Conservation (phyloP, 495 filamentous ascomycete genomes). For the Pyronema omphalodes region DNA sequence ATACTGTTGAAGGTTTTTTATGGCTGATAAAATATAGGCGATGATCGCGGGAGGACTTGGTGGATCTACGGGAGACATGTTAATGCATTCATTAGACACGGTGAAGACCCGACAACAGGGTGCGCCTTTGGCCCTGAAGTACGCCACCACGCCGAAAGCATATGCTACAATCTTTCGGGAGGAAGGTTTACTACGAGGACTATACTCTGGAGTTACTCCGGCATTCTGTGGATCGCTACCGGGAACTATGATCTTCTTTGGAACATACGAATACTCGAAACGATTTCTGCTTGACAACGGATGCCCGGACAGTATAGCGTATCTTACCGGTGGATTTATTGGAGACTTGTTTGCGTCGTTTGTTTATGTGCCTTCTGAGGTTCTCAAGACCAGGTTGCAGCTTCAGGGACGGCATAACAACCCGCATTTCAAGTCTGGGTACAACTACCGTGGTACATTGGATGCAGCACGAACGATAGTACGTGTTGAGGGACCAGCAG, state of each 20-base stretch:
- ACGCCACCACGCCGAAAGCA: slow-evolving; percentile 69
- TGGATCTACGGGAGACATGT: slow-evolving; percentile 81
- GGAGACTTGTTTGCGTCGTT: slow-evolving; percentile 82
- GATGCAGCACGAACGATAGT: slow-evolving; percentile 75
- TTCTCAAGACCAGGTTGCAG: slow-evolving; percentile 86
- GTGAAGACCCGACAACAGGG: slow-evolving; percentile 98
- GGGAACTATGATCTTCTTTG: slow-evolving; percentile 88
- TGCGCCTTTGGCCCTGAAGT: slow-evolving; percentile 80
- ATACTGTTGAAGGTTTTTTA: slow-evolving; percentile 1
- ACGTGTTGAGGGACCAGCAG: slow-evolving; percentile 57
- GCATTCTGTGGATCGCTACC: slow-evolving; percentile 85
- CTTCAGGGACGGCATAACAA: slow-evolving; percentile 92
- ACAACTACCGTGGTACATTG: slow-evolving; percentile 68
- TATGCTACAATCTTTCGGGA: slow-evolving; percentile 85
- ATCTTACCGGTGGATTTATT: slow-evolving; percentile 74
- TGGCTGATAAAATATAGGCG: slow-evolving; percentile 35
- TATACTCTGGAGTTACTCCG: slow-evolving; percentile 85
- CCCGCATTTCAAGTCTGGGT: slow-evolving; percentile 76
- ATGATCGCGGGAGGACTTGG: slow-evolving; percentile 90
- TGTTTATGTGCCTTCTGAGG: slow-evolving; percentile 89
- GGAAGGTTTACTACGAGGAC: slow-evolving; percentile 67
- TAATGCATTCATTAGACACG: slow-evolving; percentile 98
- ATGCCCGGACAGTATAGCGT: slow-evolving; percentile 58
- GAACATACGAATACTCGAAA: slow-evolving; percentile 90
- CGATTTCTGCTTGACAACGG: slow-evolving; percentile 68